Conservation (phyloP, 495 filamentous ascomycete genomes). For the Lasiosphaeria hispida region DNA sequence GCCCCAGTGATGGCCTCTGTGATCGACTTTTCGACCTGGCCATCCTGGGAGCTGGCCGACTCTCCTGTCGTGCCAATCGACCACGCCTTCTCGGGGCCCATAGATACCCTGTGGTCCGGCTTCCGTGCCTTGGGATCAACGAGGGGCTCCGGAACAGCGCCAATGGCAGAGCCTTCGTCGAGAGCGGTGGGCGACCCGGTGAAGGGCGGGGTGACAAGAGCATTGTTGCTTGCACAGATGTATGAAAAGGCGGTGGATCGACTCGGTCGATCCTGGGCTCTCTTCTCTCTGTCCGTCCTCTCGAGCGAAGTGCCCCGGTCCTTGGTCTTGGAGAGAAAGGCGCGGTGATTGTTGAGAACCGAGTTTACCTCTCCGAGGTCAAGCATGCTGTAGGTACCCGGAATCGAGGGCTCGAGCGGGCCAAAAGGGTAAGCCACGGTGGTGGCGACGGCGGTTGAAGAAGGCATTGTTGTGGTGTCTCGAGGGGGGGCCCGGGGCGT, state of each 20-base stretch:
- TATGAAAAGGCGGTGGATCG: conserved; percentile 13
- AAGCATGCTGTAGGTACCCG: conserved; percentile 23
- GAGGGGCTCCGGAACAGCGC: conserved; percentile 31
- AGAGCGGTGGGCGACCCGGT: conserved; percentile 16
- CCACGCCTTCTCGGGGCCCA: conserved; percentile 54
- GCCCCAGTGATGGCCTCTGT: conserved; percentile 72
- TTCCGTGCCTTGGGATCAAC: conserved; percentile 43
- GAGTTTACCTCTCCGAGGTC: conserved; percentile 35
- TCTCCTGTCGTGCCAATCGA: conserved; percentile 49
- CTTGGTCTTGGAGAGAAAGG: conserved; percentile 33
- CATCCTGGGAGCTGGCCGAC: conserved; percentile 37
- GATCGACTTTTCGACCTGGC: conserved; percentile 77
- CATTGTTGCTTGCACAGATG: conserved; percentile 15
- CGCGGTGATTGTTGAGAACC: conserved; percentile 37
- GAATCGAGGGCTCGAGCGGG: conserved; percentile 7
- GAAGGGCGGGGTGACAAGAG: conserved; percentile 14
- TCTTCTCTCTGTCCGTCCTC: conserved; percentile 40
- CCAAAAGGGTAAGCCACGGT: conserved; percentile 14
- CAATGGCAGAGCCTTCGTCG: conserved; percentile 21
- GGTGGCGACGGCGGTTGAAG: conserved; percentile 21
- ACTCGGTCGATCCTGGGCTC: conserved; percentile 11
- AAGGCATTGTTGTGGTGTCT: conserved; percentile 19
- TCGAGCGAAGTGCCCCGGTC: conserved; percentile 39
- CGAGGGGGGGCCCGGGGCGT: conserved; percentile 31
- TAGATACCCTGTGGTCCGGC: conserved; percentile 38